Conservation (phyloP, 192 early-diverging fungal species). For the Linnemannia schmuckeri region DNA sequence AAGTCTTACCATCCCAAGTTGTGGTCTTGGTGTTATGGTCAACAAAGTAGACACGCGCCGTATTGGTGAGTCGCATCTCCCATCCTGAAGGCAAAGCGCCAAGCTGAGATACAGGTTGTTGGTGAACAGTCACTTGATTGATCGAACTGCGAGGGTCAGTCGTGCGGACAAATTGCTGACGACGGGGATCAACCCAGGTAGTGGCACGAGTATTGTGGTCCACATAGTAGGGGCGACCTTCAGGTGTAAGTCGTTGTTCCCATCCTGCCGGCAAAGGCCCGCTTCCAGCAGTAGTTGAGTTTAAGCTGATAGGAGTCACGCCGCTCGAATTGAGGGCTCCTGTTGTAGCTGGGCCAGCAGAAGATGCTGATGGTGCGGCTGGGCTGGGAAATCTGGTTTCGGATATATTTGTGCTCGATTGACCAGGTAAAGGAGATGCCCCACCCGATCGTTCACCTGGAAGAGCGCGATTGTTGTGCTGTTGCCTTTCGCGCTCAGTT, state of each 20-base stretch:
- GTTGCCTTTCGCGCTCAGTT: slow-evolving; percentile 80
- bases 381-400: neutral
- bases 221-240: slow-evolving; percentile 92
- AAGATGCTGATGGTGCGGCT: neutral
- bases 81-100: slow-evolving; percentile 97
- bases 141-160: slow-evolving; percentile 64
- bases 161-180: slow-evolving; percentile 70
- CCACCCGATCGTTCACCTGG: slow-evolving; percentile 73
- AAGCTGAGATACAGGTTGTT: slow-evolving; percentile 79
- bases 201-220: slow-evolving; percentile 92
- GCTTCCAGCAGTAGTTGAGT: slow-evolving; percentile 70
- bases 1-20: slow-evolving; percentile 92
- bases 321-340: slow-evolving; percentile 19
- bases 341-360: slow-evolving; percentile 27
- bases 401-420: neutral
- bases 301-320: slow-evolving; percentile 47
- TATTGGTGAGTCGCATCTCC: slow-evolving; percentile 98
- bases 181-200: slow-evolving; percentile 92
- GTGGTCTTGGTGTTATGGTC: slow-evolving; percentile 99
- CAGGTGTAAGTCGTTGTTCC: slow-evolving; percentile 85
- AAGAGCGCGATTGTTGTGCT: slow-evolving; percentile 87
- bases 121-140: slow-evolving; percentile 73
- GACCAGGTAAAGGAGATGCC: slow-evolving; percentile 62
- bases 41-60: slow-evolving; percentile 96
- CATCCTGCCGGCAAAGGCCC: slow-evolving; percentile 89